Conservation (phyloP, 441 rosid species). For the Syzygium malaccense region DNA sequence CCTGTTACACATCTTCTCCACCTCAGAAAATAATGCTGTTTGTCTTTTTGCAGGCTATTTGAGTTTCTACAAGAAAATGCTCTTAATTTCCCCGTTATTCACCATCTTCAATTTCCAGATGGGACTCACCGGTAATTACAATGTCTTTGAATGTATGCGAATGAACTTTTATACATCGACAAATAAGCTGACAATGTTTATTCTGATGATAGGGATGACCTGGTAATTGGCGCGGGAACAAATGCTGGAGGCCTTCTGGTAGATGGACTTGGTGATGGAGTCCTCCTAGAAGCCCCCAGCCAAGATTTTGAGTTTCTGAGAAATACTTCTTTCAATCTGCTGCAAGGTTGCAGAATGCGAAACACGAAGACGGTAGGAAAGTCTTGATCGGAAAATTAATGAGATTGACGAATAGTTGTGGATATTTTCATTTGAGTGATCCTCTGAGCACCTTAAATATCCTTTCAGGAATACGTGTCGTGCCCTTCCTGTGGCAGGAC, state of each 20-base stretch:
- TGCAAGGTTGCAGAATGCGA: conserved; percentile 99
- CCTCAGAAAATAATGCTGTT: conserved; percentile 6
- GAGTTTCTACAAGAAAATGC: conserved; percentile 67
- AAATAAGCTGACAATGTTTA: background rate
- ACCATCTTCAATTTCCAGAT: conserved; percentile 74
- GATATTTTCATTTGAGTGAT: background rate
- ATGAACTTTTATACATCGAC: background rate
- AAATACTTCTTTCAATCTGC: conserved; percentile 82
- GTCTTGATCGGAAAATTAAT: background rate
- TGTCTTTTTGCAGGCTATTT: conserved; percentile 50
- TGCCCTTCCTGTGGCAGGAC: conserved; percentile 99
- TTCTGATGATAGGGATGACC: conserved; percentile 58
- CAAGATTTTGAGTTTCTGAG: conserved; percentile 90
- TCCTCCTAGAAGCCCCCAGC: conserved; percentile 73
- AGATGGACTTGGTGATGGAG: conserved; percentile 97
- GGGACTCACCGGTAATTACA: conserved; percentile 62
- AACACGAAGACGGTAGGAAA: conserved; percentile 85
- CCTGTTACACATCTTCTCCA: background rate
- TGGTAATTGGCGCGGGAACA: conserved; percentile 85
- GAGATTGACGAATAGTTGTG: background rate
- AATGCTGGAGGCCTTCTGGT: conserved; percentile 81
- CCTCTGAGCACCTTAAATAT: conserved; percentile 1
- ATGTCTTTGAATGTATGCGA: background rate
- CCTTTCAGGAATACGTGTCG: conserved; percentile 78
- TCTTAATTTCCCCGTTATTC: conserved; percentile 78